Evolutionary conservation across 2,329 filamentous ascomycete genomes (phyloP).

Genomic region (Hymenoscyphus occultus): DNA sequence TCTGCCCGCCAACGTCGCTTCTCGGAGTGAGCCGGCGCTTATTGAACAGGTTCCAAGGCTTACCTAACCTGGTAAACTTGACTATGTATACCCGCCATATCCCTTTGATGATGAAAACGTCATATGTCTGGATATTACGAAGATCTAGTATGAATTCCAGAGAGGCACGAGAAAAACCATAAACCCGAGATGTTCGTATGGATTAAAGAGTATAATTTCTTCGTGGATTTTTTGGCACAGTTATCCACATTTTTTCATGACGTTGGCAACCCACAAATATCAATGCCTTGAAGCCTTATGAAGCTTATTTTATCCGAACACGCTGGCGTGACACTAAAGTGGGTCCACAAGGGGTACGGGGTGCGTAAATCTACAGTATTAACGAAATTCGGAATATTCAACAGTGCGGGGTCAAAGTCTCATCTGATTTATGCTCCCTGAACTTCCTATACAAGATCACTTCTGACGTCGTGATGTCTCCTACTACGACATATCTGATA

Average conservation of each 20-base stretch:
- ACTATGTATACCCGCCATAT: not conserved
- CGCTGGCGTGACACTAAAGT: no score
- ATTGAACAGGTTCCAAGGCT: not conserved
- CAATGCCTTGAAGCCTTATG: not conserved
- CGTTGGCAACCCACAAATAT: not conserved
- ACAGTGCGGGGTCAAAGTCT: not conserved
- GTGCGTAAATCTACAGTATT: no score
- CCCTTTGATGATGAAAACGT: not conserved
- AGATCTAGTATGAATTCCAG: no score
- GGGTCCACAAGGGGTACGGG: no score
- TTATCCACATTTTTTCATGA: not conserved
- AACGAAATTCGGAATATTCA: not conserved
- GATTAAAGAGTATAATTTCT: not conserved
- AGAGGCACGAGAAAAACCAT: no score
- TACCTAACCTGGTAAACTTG: not conserved
- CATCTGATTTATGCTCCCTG: not conserved
- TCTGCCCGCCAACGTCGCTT: not conserved
- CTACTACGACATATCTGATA: not conserved
- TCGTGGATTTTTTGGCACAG: not conserved
- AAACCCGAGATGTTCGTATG: no score
- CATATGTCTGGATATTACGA: no score
- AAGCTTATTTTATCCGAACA: not conserved
- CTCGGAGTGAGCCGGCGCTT: constrained; percentile 9
- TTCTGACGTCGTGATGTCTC: not conserved
- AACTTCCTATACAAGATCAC: not conserved